Evolutionary conservation across 306 rosid species (phyloP), one percentile per base, ranked within the genome.

Genomic region (Corylus heterophylla): DNA sequence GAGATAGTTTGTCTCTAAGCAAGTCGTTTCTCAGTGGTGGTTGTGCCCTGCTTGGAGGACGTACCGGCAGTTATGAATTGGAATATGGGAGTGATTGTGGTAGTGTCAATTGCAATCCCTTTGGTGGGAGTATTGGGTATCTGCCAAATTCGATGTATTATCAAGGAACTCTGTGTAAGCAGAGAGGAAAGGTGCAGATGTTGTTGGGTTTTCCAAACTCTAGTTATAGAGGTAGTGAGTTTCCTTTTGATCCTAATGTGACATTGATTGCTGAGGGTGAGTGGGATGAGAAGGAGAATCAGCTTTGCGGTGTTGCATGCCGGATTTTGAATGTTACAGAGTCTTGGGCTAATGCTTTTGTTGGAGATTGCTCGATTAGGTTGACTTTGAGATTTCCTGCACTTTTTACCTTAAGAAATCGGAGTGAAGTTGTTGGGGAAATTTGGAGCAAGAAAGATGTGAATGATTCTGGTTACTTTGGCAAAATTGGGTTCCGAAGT

Each of bases 201-300:
- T 31, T 94, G 68, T 71, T 92, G 87, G 89, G 87, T 72, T 91
- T 94, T 88, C 68, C 80, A 29, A 84, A 85, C 71, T 73, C 82
- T 7, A 74, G 67, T 52, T 72, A 79, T 63, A 37, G 12, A 55
- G 82, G 68, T 18, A 3, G 11, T 44, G 18, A 59, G 18, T 84
- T 91, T 86, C 89, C 93, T 0, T 89, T 89, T 76, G 66, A 82
- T 22, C 95, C 94, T 1, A 86, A 80, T 67, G 67, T 82, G 0
- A 88, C 89, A 0, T 78, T 92, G 71, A 62, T 92, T 78, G 86
- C 93, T 47, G 97, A 92, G 83, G 98, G 93, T 39, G 62, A 50
- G n/a, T 92, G 97, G 98, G 90, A 94, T 80, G 90, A 86, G 86
- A 86, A 87, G 80, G 88, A 81, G 80, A 89, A 84, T 44, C 85